These are phyloP conservation scores for Pseudevernia furfuracea DNA, from an alignment of 495 filamentous ascomycete species.

Conservation along the genomic window DNA sequence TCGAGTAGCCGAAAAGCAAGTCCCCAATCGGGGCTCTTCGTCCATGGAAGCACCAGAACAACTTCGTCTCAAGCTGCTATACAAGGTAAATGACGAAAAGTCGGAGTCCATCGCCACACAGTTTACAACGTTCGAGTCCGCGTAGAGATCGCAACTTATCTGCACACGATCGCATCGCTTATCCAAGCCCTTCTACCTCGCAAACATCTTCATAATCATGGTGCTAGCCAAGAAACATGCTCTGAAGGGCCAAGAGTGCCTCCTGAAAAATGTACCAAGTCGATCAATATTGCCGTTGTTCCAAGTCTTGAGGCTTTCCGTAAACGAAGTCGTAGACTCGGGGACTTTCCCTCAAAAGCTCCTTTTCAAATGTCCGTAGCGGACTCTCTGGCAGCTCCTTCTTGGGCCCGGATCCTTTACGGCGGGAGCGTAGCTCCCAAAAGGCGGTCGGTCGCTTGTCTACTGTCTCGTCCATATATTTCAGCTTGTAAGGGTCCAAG, in stretches of 20 bases:
- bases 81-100: neutral
- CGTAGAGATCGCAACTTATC: neutral
- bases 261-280: neutral
- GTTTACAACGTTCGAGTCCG: neutral
- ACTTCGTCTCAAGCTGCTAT: neutral
- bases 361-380: conserved; percentile 15
- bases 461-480: conserved; percentile 14
- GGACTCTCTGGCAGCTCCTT: conserved; percentile 24
- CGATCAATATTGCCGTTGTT: neutral
- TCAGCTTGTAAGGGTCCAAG: conserved; percentile 25
- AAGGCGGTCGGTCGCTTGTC: conserved; percentile 20
- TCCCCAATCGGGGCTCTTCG: neutral
- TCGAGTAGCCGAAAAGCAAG: neutral
- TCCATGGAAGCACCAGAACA: neutral
- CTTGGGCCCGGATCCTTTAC: conserved; percentile 10
- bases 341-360: conserved; percentile 18
- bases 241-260: neutral
- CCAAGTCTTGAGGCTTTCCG: neutral
- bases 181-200: neutral
- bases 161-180: neutral
- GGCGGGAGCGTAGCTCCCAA: conserved; percentile 23
- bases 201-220: neutral
- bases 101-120: neutral
- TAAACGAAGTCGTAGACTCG: conserved; percentile 21
- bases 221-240: neutral